Evolutionary conservation across 805 yeast genomes (phyloP).

Genomic region (Hanseniaspora pseudoguilliermondii): DNA sequence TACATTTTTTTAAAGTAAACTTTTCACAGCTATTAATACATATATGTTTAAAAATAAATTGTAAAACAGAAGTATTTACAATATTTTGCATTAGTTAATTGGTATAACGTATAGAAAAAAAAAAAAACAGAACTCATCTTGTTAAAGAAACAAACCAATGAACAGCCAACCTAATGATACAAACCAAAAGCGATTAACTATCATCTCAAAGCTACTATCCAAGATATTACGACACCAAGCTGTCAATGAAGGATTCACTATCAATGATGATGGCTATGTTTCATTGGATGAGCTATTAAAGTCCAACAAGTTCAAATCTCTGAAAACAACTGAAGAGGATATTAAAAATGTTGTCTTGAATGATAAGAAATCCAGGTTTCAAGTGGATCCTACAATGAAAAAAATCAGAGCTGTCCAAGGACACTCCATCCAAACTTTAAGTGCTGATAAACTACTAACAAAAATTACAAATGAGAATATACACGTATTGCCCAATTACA

Average conservation of each 20-base stretch:
- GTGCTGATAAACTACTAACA: conserved; percentile 32
- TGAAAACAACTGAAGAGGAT: conserved; percentile 44
- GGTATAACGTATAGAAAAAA: background rate
- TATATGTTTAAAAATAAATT: too few relatives aligned
- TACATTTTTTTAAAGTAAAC: background rate
- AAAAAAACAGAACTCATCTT: background rate
- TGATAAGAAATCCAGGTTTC: conserved; percentile 64
- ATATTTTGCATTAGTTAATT: too few relatives aligned
- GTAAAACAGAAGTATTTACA: too few relatives aligned
- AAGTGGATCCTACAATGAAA: conserved; percentile 28
- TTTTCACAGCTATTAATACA: too few relatives aligned
- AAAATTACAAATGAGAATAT: conserved; percentile 22
- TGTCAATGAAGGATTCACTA: conserved; percentile 44
- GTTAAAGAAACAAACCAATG: background rate
- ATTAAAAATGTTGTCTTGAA: conserved; percentile 45
- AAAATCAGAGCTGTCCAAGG: conserved; percentile 87
- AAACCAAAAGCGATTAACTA: conserved; percentile 30
- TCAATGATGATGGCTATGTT: conserved; percentile 59
- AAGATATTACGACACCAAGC: conserved; percentile 84
- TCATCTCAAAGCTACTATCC: conserved; percentile 62
- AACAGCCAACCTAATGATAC: conserved; percentile 1
- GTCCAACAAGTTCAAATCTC: conserved; percentile 47
- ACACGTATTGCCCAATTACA: conserved; percentile 7
- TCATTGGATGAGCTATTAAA: conserved; percentile 38
- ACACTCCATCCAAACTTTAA: conserved; percentile 48